Base-by-base conservation (phyloP, 202 grass and related monocot species). In the Setaria italica region DNA sequence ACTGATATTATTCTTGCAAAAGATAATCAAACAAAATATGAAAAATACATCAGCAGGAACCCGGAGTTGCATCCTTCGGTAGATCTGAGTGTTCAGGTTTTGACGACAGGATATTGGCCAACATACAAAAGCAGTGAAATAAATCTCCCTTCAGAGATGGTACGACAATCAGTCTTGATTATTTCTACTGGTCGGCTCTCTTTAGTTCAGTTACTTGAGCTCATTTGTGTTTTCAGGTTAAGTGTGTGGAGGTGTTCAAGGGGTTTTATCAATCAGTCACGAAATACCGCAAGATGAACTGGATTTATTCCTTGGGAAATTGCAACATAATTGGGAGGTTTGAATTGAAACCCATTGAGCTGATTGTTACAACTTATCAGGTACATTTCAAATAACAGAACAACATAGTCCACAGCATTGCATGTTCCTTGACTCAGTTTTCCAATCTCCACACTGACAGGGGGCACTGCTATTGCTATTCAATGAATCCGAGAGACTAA, bases 71-170 rank as follows among this genome's bases (percentile, higher is more conserved):
- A 90, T 82, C 91, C 89, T 30, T 89, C 78, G 10, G 83, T 98
- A 83, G 95, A 88, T 82, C 80, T 98, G 32, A 84, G 78, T 15
- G 95, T 95, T 68, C 89, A 86, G 62, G 89, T 93, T 74, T 62
- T 98, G 55, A 95, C 95, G 69, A 95, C 93, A 83, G 91, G 95
- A 87, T 95, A 88, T 68, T 98, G 93, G 91, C 95, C 93, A 49
- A 93, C 85, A 84, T 98, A 93, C 84, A 98, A 98, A 89, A 90
- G 86, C 29, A 87, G 89, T 48, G 95, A 98, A 75, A 87, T 98
- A 76, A 95, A 93, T 60, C 89, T 98, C 70, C 95, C 95, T 90
- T 72, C 87, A 51, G 95, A 98, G 67, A 98, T 98, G 95, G 95
- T 98, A 85, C 6, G 70, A 30, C 8, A 11, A 19, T 73, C 25